phyloP scores from a whole-genome alignment of 1,284 basidiomycete genomes.

The Cryptococcus floricola region DNA sequence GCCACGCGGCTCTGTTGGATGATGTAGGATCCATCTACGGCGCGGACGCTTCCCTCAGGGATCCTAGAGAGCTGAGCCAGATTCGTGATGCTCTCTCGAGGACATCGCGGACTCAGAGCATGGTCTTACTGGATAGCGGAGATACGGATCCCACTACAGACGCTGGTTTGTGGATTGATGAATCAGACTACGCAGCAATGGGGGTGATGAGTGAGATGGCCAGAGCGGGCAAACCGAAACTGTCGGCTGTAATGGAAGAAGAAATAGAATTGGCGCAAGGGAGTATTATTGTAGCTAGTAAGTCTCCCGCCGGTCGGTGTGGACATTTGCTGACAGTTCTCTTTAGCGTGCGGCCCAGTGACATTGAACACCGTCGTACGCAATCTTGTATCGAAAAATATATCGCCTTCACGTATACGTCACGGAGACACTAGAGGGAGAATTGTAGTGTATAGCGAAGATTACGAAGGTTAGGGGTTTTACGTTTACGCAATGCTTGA shows the following conservation, averaged over 20 bases:
- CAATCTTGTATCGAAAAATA: constrained; percentile 62
- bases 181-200: constrained; percentile 65
- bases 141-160: constrained; percentile 23
- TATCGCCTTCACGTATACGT: constrained; percentile 58
- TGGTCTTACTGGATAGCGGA: constrained; percentile 36
- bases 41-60: constrained; percentile 1
- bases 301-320: constrained; percentile 38
- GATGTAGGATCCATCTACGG: constrained; percentile 29
- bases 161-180: constrained; percentile 57
- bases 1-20: constrained; percentile 19
- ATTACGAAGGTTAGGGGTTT: constrained; percentile 54
- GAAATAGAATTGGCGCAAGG: constrained; percentile 61
- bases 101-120: constrained; percentile 34
- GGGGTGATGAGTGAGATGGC: constrained; percentile 65
- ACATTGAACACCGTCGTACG: constrained; percentile 68
- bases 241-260: constrained; percentile 63
- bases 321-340: background rate
- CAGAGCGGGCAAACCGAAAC: constrained; percentile 67
- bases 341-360: constrained; percentile 67
- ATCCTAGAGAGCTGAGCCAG: constrained; percentile 9
- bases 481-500: background rate
- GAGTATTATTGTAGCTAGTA: constrained; percentile 64
- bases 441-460: constrained; percentile 63
- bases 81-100: constrained; percentile 20
- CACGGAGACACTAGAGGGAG: constrained; percentile 62